These are phyloP conservation scores for Coprinellus micaceus DNA, from an alignment of 768 basidiomycete species.

Conservation along the genomic window DNA sequence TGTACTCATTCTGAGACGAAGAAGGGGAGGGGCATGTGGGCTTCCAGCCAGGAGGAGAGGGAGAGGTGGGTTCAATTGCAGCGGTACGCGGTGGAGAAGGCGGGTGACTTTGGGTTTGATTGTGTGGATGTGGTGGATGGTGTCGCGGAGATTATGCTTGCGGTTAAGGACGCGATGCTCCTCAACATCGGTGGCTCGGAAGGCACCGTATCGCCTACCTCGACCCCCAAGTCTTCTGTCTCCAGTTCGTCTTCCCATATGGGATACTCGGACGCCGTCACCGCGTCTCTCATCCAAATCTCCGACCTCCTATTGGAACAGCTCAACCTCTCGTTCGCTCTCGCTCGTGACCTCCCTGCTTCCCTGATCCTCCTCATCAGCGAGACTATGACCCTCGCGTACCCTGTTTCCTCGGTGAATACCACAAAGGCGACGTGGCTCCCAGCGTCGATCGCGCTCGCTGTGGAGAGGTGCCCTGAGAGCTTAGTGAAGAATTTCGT, in stretches of 20 bases:
- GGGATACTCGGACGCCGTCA: neutral
- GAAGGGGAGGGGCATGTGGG: slow-evolving; percentile 37
- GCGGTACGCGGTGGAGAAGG: slow-evolving; percentile 46
- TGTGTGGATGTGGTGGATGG: slow-evolving; percentile 49
- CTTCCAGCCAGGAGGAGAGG: slow-evolving; percentile 50
- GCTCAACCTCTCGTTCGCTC: slow-evolving; percentile 46
- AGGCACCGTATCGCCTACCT: slow-evolving; percentile 18
- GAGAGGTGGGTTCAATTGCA: slow-evolving; percentile 60
- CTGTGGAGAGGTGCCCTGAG: slow-evolving; percentile 54
- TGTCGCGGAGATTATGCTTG: slow-evolving; percentile 46
- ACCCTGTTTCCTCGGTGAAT: slow-evolving; percentile 60
- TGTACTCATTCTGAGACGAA: slow-evolving; percentile 2
- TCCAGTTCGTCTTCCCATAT: neutral
- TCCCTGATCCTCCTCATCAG: slow-evolving; percentile 57
- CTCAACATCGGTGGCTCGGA: slow-evolving; percentile 27
- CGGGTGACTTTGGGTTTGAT: slow-evolving; percentile 59
- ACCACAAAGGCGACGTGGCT: slow-evolving; percentile 60
- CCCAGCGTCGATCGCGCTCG: slow-evolving; percentile 47
- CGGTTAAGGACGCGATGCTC: slow-evolving; percentile 24
- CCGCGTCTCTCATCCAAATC: slow-evolving; percentile 33
- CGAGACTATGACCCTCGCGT: slow-evolving; percentile 54
- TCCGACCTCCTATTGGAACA: slow-evolving; percentile 60
- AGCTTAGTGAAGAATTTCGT: slow-evolving; percentile 45
- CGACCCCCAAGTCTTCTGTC: slow-evolving; percentile 18
- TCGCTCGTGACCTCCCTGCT: slow-evolving; percentile 50